Evolutionary conservation across 306 rosid species (phyloP), one percentile per base, ranked within the genome.

Genomic region (Fagus sylvatica): DNA sequence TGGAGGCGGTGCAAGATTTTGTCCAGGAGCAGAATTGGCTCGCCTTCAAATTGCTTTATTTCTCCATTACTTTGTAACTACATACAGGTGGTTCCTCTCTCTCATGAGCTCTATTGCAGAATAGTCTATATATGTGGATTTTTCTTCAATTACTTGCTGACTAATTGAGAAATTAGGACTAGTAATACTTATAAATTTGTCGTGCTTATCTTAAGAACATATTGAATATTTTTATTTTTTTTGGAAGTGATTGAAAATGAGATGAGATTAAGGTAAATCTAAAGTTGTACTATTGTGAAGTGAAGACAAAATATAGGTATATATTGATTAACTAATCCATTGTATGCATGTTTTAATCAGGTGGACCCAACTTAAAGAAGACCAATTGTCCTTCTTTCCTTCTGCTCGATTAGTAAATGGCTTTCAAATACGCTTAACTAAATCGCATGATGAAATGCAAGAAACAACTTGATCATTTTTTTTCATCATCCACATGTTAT

Each of bases 1-100:
- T 70, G 98, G 98, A 70, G 97, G 97, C 87, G 98, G 98, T 42
- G 93, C 89, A 48, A 89, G 98, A 76, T 90, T 94, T 73, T 94
- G 98, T 84, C 97, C 98, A 0, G 98, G 98, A 75, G 97, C 98
- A 53, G 97, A 94, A 73, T 54, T 94, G 53, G 93, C 95, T 75
- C 98, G 95, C 41, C 96, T 94, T 67, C 98, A 94, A 70, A 94
- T 94, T 72, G 93, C 98, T 65, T 57, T 94, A 33, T 94, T 94
- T 78, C 96, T 94, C 62, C 95, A 84, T 83, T 87, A 76, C 87
- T 92, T 94, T 75, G 85, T 89, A 7, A 94, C 95, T 30, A 79
- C 84, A 6, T 90, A 89, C 32, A 83, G 86, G 98, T 92, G 73
- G 59, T 42, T 30, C 60, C 33, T 54, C 75, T n/a, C 43, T 16